phyloP scores from a whole-genome alignment of 2,329 filamentous ascomycete species.

The Penicillium sp. region DNA sequence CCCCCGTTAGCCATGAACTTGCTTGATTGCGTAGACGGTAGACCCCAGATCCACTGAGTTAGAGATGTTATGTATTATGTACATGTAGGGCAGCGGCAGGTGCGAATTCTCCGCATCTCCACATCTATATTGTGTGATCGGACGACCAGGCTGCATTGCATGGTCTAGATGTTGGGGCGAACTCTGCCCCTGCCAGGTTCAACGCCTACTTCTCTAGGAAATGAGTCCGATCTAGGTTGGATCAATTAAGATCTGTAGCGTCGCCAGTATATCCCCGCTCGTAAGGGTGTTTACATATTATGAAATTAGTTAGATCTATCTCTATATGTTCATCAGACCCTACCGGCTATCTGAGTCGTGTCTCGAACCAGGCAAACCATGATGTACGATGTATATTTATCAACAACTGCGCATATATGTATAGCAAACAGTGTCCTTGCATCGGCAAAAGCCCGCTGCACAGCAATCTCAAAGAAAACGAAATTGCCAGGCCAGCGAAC shows the following conservation, averaged over 20 bases:
- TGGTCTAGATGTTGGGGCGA: neutral
- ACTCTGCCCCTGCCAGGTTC: neutral
- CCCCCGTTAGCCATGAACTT: neutral
- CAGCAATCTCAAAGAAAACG: neutral
- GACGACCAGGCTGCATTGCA: constrained; percentile 5
- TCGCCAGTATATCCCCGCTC: too few species aligned
- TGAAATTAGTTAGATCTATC: too few species aligned
- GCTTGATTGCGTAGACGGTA: neutral
- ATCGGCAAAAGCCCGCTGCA: neutral
- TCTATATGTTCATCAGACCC: too few species aligned
- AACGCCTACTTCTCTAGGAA: neutral
- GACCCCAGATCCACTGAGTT: neutral
- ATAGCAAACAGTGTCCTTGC: constrained; percentile 6
- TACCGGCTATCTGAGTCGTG: too few species aligned
- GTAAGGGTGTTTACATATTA: too few species aligned
- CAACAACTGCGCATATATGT: neutral
- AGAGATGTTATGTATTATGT: neutral
- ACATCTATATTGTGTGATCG: constrained; percentile 6
- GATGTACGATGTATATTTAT: too few species aligned
- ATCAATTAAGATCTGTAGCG: neutral
- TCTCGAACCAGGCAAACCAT: constrained; percentile 1
- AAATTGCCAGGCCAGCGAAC: neutral
- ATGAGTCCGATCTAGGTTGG: neutral
- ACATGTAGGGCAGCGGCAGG: constrained; percentile 9
- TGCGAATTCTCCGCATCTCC: constrained; percentile 29